phyloP scores from a whole-genome alignment of 2,329 filamentous ascomycete genomes.

The Aspergillus bombycis region DNA sequence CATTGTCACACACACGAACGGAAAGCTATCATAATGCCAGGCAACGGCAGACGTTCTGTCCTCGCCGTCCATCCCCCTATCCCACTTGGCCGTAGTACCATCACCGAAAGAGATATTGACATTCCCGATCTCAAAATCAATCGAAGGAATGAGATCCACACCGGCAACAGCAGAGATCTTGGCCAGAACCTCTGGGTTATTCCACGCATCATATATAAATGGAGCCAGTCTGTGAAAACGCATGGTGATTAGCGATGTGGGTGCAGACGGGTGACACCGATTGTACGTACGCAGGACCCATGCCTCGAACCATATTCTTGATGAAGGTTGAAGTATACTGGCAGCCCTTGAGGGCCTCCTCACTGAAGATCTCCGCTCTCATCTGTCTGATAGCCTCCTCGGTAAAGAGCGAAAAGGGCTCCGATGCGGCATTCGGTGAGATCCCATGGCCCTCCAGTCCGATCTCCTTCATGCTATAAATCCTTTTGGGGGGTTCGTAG shows the following conservation, averaged over 20 bases:
- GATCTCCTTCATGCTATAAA: constrained; percentile 61
- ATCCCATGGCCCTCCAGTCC: constrained; percentile 56
- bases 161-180: constrained; percentile 61
- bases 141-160: constrained; percentile 59
- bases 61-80: neutral
- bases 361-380: constrained; percentile 60
- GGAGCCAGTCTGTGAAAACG: neutral
- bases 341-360: constrained; percentile 58
- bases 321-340: constrained; percentile 60
- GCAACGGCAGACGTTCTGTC: neutral
- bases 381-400: constrained; percentile 63
- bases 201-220: constrained; percentile 52
- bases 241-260: neutral
- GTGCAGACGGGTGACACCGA: too few species aligned
- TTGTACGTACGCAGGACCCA: constrained; percentile 51
- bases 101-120: constrained; percentile 56
- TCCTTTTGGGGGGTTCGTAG: constrained; percentile 53
- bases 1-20: constrained; percentile 68
- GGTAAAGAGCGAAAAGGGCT: constrained; percentile 66
- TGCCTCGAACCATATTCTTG: constrained; percentile 55
- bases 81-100: neutral
- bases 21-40: constrained; percentile 56
- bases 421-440: constrained; percentile 63
- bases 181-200: constrained; percentile 55
- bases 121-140: constrained; percentile 64